Evolutionary conservation across 1,139 yeast species (phyloP).

Genomic region (Candida sp.): DNA sequence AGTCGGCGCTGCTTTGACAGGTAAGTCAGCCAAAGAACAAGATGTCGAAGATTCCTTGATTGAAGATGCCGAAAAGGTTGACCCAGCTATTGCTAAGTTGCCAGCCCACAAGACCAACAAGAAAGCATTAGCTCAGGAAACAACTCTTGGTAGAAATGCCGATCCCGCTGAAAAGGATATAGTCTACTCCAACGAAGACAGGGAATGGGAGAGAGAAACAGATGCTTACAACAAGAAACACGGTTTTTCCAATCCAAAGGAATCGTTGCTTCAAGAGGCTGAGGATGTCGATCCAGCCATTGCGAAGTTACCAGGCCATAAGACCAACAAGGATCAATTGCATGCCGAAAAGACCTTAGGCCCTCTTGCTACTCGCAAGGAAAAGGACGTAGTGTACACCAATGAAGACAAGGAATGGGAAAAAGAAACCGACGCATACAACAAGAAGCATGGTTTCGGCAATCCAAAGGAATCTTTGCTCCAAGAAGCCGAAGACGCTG

Average conservation of each 20-base stretch:
- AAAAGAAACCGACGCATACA: constrained; percentile 27
- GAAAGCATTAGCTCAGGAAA: constrained; percentile 8
- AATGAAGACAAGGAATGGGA: constrained; percentile 20
- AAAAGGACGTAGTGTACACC: constrained; percentile 5
- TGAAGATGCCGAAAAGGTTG: constrained; percentile 23
- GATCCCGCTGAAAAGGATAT: constrained; percentile 3
- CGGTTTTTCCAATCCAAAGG: constrained; percentile 17
- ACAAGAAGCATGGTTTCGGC: constrained; percentile 31
- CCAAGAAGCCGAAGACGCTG: constrained; percentile 30
- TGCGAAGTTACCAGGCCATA: constrained; percentile 4
- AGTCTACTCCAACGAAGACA: constrained; percentile 1
- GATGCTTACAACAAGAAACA: constrained; percentile 18
- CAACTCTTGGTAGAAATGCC: constrained; percentile 5
- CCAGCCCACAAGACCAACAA: constrained; percentile 20
- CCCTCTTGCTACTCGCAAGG: not conserved
- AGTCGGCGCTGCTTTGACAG: constrained; percentile 14
- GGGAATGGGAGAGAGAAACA: constrained; percentile 24
- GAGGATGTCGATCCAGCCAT: constrained; percentile 6
- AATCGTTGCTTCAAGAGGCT: constrained; percentile 9
- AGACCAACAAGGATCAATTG: not conserved
- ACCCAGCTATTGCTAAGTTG: constrained; percentile 24
- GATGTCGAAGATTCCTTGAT: constrained; percentile 22
- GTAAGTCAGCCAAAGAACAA: constrained; percentile 10
- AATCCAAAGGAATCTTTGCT: constrained; percentile 30
- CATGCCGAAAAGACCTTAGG: not conserved